Evolutionary conservation across 2,329 filamentous ascomycete species (phyloP).

Genomic region (Phyllosticta capitalensis): DNA sequence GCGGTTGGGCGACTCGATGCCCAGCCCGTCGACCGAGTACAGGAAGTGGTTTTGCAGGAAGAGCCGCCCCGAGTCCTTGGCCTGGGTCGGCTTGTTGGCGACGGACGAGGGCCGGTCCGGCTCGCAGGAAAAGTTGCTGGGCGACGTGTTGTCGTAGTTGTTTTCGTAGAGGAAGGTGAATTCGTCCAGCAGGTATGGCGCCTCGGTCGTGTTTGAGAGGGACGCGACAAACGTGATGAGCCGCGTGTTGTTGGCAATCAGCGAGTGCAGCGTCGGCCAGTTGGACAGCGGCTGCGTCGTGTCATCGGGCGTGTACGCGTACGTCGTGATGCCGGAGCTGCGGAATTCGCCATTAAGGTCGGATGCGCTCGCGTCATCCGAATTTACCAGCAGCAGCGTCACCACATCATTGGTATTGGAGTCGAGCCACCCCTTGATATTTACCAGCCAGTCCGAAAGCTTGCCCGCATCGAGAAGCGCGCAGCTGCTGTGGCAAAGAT

Average conservation of each 20-base stretch:
- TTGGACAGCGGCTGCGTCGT: constrained; percentile 30
- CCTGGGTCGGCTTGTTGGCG: constrained; percentile 35
- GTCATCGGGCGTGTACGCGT: constrained; percentile 41
- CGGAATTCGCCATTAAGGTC: constrained; percentile 39
- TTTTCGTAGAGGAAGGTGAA: constrained; percentile 61
- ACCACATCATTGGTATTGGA: constrained; percentile 61
- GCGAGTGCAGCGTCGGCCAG: constrained; percentile 58
- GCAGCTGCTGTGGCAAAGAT: constrained; percentile 59
- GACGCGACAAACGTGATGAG: constrained; percentile 57
- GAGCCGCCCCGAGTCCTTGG: constrained; percentile 48
- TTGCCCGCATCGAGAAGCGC: constrained; percentile 55
- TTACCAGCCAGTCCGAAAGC: constrained; percentile 50
- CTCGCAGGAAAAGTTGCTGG: constrained; percentile 57
- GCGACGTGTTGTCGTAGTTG: constrained; percentile 49
- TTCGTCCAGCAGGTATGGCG: constrained; percentile 49
- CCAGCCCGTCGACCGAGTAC: constrained; percentile 39
- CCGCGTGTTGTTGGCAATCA: constrained; percentile 53
- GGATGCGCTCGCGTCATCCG: constrained; percentile 44
- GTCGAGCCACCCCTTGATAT: constrained; percentile 56
- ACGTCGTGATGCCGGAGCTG: constrained; percentile 44
- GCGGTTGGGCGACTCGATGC: constrained; percentile 20
- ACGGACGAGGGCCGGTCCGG: constrained; percentile 52
- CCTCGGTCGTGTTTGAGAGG: constrained; percentile 18
- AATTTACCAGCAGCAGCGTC: constrained; percentile 60
- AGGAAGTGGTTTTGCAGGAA: constrained; percentile 69